Evolutionary conservation across 2,329 filamentous ascomycete species (phyloP).

Genomic region (Macrophomina pseudophaseolina): DNA sequence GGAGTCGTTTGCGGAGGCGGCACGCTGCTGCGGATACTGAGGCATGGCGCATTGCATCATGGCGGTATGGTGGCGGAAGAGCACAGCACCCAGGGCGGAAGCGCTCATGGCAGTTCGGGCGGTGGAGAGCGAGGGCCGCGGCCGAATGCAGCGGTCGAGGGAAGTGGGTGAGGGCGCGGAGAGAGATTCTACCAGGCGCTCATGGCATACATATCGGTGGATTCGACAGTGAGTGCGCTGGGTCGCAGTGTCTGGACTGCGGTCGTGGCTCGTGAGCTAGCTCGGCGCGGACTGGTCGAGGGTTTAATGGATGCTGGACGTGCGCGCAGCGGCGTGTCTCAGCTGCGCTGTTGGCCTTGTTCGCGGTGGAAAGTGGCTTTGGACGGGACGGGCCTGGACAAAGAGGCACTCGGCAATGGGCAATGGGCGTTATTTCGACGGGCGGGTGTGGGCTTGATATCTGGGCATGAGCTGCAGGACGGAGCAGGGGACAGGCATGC

Average conservation of each 20-base stretch:
- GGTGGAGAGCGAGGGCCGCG: not conserved
- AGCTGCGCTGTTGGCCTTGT: not conserved
- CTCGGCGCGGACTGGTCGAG: conserved; percentile 1
- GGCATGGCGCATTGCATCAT: conserved; percentile 14
- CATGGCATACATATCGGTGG: not conserved
- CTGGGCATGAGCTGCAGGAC: conserved; percentile 10
- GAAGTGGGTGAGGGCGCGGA: not conserved
- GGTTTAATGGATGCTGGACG: conserved; percentile 10
- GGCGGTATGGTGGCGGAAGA: conserved; percentile 23
- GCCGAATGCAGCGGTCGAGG: not conserved
- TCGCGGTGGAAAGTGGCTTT: conserved; percentile 16
- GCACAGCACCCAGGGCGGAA: conserved; percentile 20
- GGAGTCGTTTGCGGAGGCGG: conserved; percentile 4
- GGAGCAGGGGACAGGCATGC: conserved; percentile 7
- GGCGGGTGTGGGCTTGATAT: conserved; percentile 17
- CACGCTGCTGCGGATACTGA: not conserved
- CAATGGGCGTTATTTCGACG: conserved; percentile 1
- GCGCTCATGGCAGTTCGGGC: conserved; percentile 5
- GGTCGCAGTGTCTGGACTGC: conserved; percentile 14
- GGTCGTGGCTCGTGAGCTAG: conserved; percentile 19
- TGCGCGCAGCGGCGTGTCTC: conserved; percentile 22
- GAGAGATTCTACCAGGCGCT: not conserved
- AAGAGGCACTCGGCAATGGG: conserved; percentile 7
- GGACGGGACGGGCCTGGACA: conserved; percentile 3
- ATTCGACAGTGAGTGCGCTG: not conserved